Evolutionary conservation across 768 basidiomycete genomes (phyloP).

Genomic region (Amanita muscaria): DNA sequence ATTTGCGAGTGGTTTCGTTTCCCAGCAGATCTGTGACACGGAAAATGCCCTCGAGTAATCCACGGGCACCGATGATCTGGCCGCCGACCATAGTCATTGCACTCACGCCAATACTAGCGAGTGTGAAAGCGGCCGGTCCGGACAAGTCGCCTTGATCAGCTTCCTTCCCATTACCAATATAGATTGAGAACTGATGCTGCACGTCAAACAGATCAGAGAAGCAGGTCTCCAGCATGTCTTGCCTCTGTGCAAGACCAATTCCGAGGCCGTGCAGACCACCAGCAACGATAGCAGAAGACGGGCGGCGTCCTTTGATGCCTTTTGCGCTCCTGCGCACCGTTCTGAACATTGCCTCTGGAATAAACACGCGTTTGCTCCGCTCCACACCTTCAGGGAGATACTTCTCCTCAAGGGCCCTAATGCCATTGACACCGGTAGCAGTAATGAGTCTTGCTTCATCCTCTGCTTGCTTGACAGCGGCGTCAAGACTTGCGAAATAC

Average conservation of each 20-base stretch:
- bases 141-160: slow-evolving; percentile 28
- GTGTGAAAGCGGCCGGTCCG: slow-evolving; percentile 54
- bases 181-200: slow-evolving; percentile 65
- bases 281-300: slow-evolving; percentile 51
- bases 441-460: slow-evolving; percentile 73
- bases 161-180: slow-evolving; percentile 48
- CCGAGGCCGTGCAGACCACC: slow-evolving; percentile 77
- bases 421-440: slow-evolving; percentile 51
- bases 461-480: slow-evolving; percentile 71
- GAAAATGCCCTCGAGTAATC: slow-evolving; percentile 69
- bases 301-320: slow-evolving; percentile 28
- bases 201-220: slow-evolving; percentile 83
- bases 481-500: slow-evolving; percentile 75
- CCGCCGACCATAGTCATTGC: slow-evolving; percentile 87
- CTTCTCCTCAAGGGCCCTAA: slow-evolving; percentile 61
- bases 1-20: slow-evolving; percentile 73
- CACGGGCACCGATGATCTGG: slow-evolving; percentile 66
- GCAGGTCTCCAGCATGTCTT: slow-evolving; percentile 71
- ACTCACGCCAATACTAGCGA: slow-evolving; percentile 73
- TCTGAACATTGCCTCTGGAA: slow-evolving; percentile 97
- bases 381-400: slow-evolving; percentile 80
- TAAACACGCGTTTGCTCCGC: slow-evolving; percentile 75
- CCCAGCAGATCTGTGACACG: slow-evolving; percentile 71
- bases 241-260: slow-evolving; percentile 68
- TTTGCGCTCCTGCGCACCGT: slow-evolving; percentile 36